Evolutionary conservation across 2,329 filamentous ascomycete species (phyloP).

Genomic region (Penicillium sp.): DNA sequence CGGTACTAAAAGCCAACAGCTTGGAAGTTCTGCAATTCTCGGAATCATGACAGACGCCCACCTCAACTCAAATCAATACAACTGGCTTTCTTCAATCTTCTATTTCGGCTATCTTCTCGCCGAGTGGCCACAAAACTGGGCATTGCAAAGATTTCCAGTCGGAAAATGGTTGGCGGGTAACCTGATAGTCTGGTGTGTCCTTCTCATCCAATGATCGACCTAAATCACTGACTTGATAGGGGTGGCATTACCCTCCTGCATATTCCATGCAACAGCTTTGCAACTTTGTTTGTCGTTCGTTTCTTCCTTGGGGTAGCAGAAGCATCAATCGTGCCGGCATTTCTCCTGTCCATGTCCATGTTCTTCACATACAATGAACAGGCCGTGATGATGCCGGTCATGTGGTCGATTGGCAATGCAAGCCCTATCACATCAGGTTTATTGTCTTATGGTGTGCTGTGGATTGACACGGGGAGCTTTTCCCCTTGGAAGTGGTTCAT

Average conservation of each 20-base stretch:
- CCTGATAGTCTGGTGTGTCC: conserved; percentile 27
- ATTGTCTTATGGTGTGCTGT: conserved; percentile 46
- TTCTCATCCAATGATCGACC: too few relatives aligned
- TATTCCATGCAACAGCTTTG: conserved; percentile 50
- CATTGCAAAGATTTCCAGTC: conserved; percentile 44
- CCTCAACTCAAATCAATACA: conserved; percentile 33
- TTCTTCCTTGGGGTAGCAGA: conserved; percentile 57
- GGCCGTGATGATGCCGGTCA: conserved; percentile 34
- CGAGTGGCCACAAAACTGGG: conserved; percentile 44
- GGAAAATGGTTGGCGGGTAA: conserved; percentile 39
- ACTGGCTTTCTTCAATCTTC: conserved; percentile 47
- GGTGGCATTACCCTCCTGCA: conserved; percentile 37
- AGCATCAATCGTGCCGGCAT: conserved; percentile 54
- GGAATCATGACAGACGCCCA: conserved; percentile 35
- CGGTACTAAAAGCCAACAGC: conserved; percentile 5
- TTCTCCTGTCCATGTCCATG: conserved; percentile 44
- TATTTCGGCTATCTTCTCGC: conserved; percentile 45
- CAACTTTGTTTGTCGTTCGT: conserved; percentile 50
- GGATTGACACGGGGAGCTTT: conserved; percentile 39
- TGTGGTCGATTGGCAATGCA: conserved; percentile 44
- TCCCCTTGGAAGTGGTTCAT: conserved; percentile 45
- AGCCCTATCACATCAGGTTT: conserved; percentile 44
- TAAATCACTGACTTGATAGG: conserved; percentile 21
- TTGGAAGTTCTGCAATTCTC: conserved; percentile 30
- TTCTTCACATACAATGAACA: conserved; percentile 42